Evolutionary conservation across 164 flowering plant genomes (phyloP).

Genomic region (Santalum album): DNA sequence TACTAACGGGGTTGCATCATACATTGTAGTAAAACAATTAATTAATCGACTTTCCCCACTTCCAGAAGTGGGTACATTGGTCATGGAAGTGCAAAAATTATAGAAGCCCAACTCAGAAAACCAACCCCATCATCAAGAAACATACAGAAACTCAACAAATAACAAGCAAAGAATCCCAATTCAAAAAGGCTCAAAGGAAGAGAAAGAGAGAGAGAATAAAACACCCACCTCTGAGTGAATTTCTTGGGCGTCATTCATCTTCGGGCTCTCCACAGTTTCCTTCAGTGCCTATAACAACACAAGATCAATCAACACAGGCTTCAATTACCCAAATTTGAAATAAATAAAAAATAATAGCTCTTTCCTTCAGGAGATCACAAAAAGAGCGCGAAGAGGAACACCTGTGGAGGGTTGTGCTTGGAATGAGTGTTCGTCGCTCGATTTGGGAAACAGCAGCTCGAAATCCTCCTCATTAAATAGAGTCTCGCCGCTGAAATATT

Average conservation of each 20-base stretch:
- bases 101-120: not conserved
- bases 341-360: no score
- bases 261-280: conserved; percentile 23
- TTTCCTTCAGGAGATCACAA: no score
- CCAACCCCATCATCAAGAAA: not conserved
- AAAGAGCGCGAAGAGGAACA: not conserved
- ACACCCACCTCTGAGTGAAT: conserved; percentile 21
- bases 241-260: conserved; percentile 11
- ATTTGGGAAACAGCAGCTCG: conserved; percentile 26
- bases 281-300: conserved; percentile 11
- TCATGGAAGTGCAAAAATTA: no score
- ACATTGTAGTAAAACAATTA: no score
- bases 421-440: conserved; percentile 13
- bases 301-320: not conserved
- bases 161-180: not conserved
- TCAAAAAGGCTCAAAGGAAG: not conserved
- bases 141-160: not conserved
- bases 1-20: no score
- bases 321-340: no score
- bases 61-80: no score
- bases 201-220: not conserved
- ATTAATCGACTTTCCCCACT: no score
- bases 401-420: conserved; percentile 6
- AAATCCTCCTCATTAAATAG: conserved; percentile 35
- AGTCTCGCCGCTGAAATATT: conserved; percentile 1